Evolutionary conservation across 1,139 yeast genomes (phyloP).

Genomic region (Yamadazyma atlantica): DNA sequence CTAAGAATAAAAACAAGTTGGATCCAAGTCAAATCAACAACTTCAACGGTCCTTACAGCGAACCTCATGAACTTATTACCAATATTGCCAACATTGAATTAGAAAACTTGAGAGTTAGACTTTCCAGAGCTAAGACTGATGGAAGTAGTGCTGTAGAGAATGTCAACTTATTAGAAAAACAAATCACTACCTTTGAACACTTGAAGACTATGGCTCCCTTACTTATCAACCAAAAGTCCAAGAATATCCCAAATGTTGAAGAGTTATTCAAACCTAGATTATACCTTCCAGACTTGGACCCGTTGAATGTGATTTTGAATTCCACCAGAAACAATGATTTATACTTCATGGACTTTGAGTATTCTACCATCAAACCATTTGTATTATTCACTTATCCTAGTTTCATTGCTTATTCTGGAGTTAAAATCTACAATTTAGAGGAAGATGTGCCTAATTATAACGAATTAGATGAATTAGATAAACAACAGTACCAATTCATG

Average conservation of each 20-base stretch:
- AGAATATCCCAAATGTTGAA: constrained; percentile 55
- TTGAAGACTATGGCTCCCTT: constrained; percentile 54
- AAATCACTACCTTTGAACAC: constrained; percentile 59
- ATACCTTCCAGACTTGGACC: constrained; percentile 82
- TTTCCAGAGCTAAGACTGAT: constrained; percentile 56
- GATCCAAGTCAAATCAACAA: constrained; percentile 44
- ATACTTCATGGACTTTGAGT: constrained; percentile 78
- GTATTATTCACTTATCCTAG: constrained; percentile 75
- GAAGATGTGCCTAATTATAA: constrained; percentile 75
- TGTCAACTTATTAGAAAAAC: constrained; percentile 41
- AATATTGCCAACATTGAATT: constrained; percentile 68
- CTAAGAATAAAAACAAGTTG: constrained; percentile 61
- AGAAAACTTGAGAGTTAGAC: constrained; percentile 57
- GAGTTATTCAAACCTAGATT: constrained; percentile 74
- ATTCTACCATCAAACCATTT: constrained; percentile 76
- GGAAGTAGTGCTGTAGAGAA: constrained; percentile 46
- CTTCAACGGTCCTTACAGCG: constrained; percentile 74
- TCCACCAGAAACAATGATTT: constrained; percentile 35
- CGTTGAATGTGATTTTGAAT: constrained; percentile 71
- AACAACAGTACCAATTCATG: constrained; percentile 82
- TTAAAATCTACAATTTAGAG: constrained; percentile 71
- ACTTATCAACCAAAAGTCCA: constrained; percentile 51
- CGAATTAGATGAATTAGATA: constrained; percentile 65
- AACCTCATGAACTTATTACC: constrained; percentile 59
- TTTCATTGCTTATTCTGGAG: constrained; percentile 84